Percentiles rank a stretch among this genome's conserved stretches.
Evolutionary conservation across 2,329 filamentous ascomycete genomes (phyloP).

Genomic region (Lasiodiplodia gonubiensis): DNA sequence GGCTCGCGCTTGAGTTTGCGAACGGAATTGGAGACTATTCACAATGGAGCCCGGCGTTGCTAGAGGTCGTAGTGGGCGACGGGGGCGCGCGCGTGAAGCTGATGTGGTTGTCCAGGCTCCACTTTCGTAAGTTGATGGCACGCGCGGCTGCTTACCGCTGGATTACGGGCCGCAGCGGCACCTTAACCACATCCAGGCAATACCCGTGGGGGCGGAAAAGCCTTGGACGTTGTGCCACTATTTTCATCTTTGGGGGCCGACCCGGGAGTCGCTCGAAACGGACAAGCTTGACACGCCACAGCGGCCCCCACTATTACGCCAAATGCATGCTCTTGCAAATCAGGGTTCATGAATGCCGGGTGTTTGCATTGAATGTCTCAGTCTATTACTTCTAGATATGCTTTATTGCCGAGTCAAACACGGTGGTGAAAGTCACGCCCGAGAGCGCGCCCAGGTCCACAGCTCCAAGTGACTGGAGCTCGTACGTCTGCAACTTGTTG

Average conservation of each 20-base stretch:
- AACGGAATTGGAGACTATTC: not conserved
- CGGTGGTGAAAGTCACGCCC: conserved; percentile 1
- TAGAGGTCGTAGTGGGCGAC: not conserved
- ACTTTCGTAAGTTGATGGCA: not conserved
- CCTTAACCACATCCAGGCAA: not conserved
- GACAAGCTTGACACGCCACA: not conserved
- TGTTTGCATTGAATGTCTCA: not conserved
- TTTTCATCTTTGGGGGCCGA: not conserved
- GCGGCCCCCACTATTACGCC: not conserved
- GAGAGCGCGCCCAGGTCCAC: not conserved
- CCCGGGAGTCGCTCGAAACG: not conserved
- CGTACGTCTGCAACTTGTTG: conserved; percentile 5
- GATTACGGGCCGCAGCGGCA: not conserved
- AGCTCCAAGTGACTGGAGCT: not conserved
- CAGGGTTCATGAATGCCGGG: not conserved
- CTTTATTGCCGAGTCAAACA: not conserved
- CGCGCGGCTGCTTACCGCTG: not conserved
- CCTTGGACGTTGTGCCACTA: no score
- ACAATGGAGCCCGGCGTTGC: not conserved
- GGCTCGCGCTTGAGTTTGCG: not conserved
- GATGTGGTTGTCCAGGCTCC: not conserved
- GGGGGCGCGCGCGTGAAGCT: not conserved
- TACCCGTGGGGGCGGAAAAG: not conserved
- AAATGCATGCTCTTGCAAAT: not conserved
- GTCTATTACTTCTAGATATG: not conserved